Base-by-base conservation (phyloP, 2,329 filamentous ascomycete genomes). In the Cadophora luteo-olivacea region DNA sequence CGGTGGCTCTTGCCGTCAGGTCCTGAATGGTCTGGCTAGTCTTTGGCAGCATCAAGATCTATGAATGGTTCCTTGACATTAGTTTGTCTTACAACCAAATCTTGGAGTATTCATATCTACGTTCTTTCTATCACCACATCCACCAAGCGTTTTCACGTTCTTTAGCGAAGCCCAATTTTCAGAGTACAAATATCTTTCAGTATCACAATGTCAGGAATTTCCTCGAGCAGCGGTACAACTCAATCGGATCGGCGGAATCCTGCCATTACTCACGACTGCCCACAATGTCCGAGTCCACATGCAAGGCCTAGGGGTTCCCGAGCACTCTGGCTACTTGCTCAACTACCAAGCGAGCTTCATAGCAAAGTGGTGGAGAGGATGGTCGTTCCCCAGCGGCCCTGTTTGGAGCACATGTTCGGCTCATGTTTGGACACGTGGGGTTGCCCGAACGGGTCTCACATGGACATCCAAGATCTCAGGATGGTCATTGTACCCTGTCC, bases 391-490 rank as follows among this genome's bases (percentile, higher is more conserved):
- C 19, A 63, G 32, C 24, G 24, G 3, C 51, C 51, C 16, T 68
- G 67, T 52, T 29, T 68, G 14, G 49, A 41, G 14, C 11, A 68
- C 36, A 7, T 65, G 2, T 65, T 65, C 45, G 36, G n/a, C 16
- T 7, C 32, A 25, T 68, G 67, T 54, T 24, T 58, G 33, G 29
- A 69, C 38, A 45, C 60, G 19, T 69, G 64, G 67, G 16, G 22
- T 12, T 69, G 64, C 54, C n/a, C 54, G 16, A 19, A 54, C 38
- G 58, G 52, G 22, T 38, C 54, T 14, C 64, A 54, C 51, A 19
- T 5, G n/a, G 52, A 22, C 25, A 19, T 33, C 25, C n/a, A 7
- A 4, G 41, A 32, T 22, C 32, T 55, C 14, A 19, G 24, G 4
- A 32, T 4, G 22, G 1, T 32, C 16, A 25, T 36, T 29, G 19